phyloP scores from a whole-genome alignment of 495 filamentous ascomycete species.

The Chaetomium tenue region DNA sequence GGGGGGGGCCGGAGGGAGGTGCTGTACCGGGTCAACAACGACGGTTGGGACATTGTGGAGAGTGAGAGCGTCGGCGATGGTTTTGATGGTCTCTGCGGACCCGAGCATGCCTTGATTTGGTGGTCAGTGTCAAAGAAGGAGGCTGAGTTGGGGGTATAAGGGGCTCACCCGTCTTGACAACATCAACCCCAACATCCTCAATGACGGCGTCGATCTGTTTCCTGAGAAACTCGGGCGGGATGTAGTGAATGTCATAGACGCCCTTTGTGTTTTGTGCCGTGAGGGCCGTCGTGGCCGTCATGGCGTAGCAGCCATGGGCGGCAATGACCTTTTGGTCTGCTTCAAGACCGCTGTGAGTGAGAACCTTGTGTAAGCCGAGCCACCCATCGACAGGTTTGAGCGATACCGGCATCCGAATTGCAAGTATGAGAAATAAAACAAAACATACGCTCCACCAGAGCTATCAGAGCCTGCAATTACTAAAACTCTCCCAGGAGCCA shows the following conservation, averaged over 20 bases:
- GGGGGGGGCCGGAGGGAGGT: background rate
- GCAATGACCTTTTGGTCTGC: slow-evolving; percentile 95
- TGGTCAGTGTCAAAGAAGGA: background rate
- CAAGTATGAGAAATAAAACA: background rate
- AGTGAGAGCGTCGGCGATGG: slow-evolving; percentile 66
- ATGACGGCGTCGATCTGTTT: slow-evolving; percentile 83
- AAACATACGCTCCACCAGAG: slow-evolving; percentile 80
- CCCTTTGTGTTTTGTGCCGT: slow-evolving; percentile 93
- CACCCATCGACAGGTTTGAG: background rate
- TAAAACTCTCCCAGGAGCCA: slow-evolving; percentile 56
- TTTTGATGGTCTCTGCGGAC: slow-evolving; percentile 69
- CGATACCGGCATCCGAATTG: background rate
- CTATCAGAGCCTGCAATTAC: slow-evolving; percentile 89
- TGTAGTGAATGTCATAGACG: slow-evolving; percentile 75
- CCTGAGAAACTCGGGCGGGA: slow-evolving; percentile 72
- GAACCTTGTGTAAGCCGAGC: slow-evolving; percentile 15
- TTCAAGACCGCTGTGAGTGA: slow-evolving; percentile 77
- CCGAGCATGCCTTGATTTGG: slow-evolving; percentile 76
- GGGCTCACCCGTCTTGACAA: slow-evolving; percentile 80
- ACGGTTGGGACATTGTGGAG: slow-evolving; percentile 58
- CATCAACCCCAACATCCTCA: slow-evolving; percentile 80
- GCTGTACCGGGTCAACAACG: slow-evolving; percentile 78
- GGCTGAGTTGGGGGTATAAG: background rate
- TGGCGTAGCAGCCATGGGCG: slow-evolving; percentile 87
- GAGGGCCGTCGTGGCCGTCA: slow-evolving; percentile 93